Base-by-base conservation (phyloP, 495 filamentous ascomycete genomes). In the Hyphodiscus hymeniophilus region DNA sequence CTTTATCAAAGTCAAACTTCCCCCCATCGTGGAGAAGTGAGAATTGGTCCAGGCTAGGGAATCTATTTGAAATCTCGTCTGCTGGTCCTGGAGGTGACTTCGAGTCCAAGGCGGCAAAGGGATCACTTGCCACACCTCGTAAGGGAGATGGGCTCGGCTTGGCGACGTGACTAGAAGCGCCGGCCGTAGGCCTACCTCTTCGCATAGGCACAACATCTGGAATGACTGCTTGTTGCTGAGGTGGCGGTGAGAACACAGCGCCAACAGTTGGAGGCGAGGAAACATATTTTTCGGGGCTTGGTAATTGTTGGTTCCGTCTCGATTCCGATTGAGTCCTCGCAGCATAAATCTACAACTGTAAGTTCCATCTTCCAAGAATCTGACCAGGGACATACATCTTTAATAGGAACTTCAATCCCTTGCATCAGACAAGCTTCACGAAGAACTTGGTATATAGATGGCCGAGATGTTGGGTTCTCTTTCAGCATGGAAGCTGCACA, bases 141-240 rank as follows among this genome's bases (percentile, higher is more conserved):
- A 77, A 74, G 1, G 85, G 85, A n/a, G 89, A 89, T 16, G 83
- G 78, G 50, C 78, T 87, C 13, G 83, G 79, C 54, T 80, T 82
- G 7, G 79, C 57, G 30, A 54, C 55, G 39, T 65, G 61, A 1
- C 59, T 57, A 16, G 66, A 56, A 12, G 63, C 41, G 34, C 65
- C 59, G 28, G 77, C 81, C 4, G 80, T 74, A 7, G 89, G 85
- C 45, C 92, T 78, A 7, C 92, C 92, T 62, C 92, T 77, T 36
- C 94, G 75, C 92, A 97, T 97, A 6, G 92, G 92, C 47, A 83
- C 83, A 52, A 98, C 88, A 48, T 97, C 90, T 5, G 94, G 94
- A 49, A 96, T 80, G 7, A 74, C 66, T 49, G 82, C 76, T 30
- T 82, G 78, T 55, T 84, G 75, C 52, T 84, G 77, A 12, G 80